Evolutionary conservation across 108 stramenopile genomes (phyloP).

Genomic region (Hondaea fermentalgiana): DNA sequence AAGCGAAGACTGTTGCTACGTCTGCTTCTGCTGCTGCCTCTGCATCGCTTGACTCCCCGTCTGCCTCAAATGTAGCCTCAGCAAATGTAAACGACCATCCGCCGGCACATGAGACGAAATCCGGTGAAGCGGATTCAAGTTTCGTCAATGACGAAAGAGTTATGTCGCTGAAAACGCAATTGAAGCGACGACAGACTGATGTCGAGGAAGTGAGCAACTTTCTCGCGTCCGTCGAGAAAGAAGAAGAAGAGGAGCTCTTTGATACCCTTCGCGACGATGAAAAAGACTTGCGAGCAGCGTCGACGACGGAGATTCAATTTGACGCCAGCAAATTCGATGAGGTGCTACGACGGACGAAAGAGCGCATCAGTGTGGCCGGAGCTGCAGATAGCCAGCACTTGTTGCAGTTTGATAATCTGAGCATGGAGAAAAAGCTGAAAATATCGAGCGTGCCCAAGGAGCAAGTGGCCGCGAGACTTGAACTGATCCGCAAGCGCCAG

Average conservation of each 20-base stretch:
- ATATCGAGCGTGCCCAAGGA: background rate
- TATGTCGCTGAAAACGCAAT: too few relatives aligned
- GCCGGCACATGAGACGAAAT: too few relatives aligned
- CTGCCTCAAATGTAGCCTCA: too few relatives aligned
- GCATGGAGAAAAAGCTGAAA: background rate
- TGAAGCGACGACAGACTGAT: background rate
- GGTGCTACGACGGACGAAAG: background rate
- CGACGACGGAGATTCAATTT: background rate
- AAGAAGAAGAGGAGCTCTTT: conserved; percentile 13
- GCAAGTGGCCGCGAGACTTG: background rate
- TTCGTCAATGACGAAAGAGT: too few relatives aligned
- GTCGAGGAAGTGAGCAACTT: background rate
- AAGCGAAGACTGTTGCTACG: too few relatives aligned
- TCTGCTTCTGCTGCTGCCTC: too few relatives aligned
- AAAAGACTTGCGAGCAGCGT: background rate
- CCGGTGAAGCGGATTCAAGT: too few relatives aligned
- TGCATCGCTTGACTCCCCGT: too few relatives aligned
- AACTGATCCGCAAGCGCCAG: background rate
- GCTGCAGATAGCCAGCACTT: background rate
- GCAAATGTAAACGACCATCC: too few relatives aligned
- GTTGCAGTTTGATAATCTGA: background rate
- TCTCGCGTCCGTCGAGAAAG: background rate
- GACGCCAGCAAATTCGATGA: background rate
- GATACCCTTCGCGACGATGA: background rate
- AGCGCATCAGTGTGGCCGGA: background rate